phyloP scores from a whole-genome alignment of 1,284 basidiomycete species.

The Melampsora larici-populina region DNA sequence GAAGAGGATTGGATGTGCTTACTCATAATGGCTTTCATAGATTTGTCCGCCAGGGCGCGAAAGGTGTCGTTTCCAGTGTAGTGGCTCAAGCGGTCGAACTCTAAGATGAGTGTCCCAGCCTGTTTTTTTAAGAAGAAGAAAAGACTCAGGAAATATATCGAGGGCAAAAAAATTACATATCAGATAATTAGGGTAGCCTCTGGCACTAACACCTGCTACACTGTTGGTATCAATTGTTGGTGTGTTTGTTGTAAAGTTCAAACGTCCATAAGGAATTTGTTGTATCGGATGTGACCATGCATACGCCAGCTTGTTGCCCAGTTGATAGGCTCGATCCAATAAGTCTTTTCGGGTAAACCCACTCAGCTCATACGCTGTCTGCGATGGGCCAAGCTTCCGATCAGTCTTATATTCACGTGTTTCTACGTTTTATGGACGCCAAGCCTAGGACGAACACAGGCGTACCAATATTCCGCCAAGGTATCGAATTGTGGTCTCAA shows the following conservation, averaged over 20 bases:
- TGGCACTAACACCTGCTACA: not conserved
- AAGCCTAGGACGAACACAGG: no score
- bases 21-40: slow-evolving; percentile 28
- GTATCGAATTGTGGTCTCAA: slow-evolving; percentile 40
- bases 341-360: slow-evolving; percentile 9
- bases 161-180: no score
- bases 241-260: slow-evolving; percentile 20
- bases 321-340: slow-evolving; percentile 23
- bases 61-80: slow-evolving; percentile 27
- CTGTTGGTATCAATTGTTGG: not conserved
- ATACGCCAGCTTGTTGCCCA: slow-evolving; percentile 12
- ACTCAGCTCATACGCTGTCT: slow-evolving; percentile 39
- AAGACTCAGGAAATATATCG: no score
- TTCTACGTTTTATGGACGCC: no score
- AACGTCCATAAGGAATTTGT: slow-evolving; percentile 21
- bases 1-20: not conserved
- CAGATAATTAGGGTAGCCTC: no score
- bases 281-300: slow-evolving; percentile 24
- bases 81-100: slow-evolving; percentile 38
- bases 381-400: no score
- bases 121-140: no score
- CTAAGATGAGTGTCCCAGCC: slow-evolving; percentile 39
- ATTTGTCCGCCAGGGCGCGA: slow-evolving; percentile 15
- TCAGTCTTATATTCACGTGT: no score
- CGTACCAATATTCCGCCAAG: slow-evolving; percentile 36